These are phyloP conservation scores for Penicillium glabrum DNA, from an alignment of 2,329 filamentous ascomycete genomes.

Conservation along the genomic window DNA sequence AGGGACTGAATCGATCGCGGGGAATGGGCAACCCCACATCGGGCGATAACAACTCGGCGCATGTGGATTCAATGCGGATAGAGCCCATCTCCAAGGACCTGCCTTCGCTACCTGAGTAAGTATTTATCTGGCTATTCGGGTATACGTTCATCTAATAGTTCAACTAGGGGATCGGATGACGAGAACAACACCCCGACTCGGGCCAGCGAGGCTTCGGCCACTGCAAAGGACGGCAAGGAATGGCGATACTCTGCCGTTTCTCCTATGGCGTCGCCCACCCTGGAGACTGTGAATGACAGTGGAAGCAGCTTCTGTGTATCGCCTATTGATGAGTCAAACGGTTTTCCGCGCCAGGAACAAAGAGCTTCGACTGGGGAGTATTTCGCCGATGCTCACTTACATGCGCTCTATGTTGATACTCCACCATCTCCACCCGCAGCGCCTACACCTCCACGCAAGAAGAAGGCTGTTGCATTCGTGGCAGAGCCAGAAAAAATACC, in stretches of 20 bases:
- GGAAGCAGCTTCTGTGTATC: slow-evolving; percentile 24
- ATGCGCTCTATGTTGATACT: background rate
- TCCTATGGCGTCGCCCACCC: slow-evolving; percentile 13
- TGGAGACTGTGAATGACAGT: slow-evolving; percentile 9
- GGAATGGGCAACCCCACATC: slow-evolving; percentile 49
- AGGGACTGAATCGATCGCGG: slow-evolving; percentile 48
- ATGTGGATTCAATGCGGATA: slow-evolving; percentile 33
- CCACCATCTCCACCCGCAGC: background rate
- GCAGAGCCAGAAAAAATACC: slow-evolving; percentile 7
- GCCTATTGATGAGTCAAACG: slow-evolving; percentile 14
- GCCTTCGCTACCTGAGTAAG: slow-evolving; percentile 28
- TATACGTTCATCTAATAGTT: background rate
- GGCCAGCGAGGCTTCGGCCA: background rate
- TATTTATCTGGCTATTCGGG: background rate
- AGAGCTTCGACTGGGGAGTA: slow-evolving; percentile 1
- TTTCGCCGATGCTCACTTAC: slow-evolving; percentile 4
- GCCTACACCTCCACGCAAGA: background rate
- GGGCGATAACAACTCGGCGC: slow-evolving; percentile 47
- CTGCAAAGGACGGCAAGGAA: slow-evolving; percentile 2
- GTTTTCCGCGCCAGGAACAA: slow-evolving; percentile 3
- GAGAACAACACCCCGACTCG: background rate
- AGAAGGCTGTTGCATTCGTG: slow-evolving; percentile 15
- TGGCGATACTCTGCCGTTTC: slow-evolving; percentile 16
- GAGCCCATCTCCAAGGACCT: slow-evolving; percentile 30
- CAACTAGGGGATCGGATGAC: slow-evolving; percentile 7